phyloP scores from a whole-genome alignment of 345 rosid species.

The Eucalyptus camaldulensis region DNA sequence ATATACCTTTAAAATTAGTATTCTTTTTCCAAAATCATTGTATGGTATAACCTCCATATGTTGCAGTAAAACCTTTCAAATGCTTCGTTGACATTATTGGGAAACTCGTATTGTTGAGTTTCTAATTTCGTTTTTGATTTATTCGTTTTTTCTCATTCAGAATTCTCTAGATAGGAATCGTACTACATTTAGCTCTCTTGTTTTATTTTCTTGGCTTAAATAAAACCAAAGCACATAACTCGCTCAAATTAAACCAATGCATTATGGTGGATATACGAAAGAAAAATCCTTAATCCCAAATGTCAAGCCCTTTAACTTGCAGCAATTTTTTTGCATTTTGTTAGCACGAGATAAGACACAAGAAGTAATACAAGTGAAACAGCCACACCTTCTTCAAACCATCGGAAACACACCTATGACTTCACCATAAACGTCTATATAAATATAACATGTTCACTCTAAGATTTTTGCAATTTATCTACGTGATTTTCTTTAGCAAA shows the following conservation, averaged over 20 bases:
- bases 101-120: neutral
- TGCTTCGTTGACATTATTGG: neutral
- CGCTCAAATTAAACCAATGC: neutral
- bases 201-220: no score
- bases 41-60: neutral
- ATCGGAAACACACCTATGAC: neutral
- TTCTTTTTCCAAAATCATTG: neutral
- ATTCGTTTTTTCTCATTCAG: neutral
- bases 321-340: neutral
- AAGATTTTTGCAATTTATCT: neutral
- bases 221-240: neutral
- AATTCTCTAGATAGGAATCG: neutral
- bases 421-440: neutral
- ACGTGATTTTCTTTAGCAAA: neutral
- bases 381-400: neutral
- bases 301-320: neutral
- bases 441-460: neutral
- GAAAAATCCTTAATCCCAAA: neutral
- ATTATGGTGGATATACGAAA: neutral
- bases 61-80: neutral
- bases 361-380: neutral
- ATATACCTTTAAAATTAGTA: neutral
- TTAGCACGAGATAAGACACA: neutral
- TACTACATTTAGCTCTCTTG: neutral
- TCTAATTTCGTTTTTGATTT: neutral